phyloP scores from a whole-genome alignment of 2,329 filamentous ascomycete species.

The Colletotrichum melonis region DNA sequence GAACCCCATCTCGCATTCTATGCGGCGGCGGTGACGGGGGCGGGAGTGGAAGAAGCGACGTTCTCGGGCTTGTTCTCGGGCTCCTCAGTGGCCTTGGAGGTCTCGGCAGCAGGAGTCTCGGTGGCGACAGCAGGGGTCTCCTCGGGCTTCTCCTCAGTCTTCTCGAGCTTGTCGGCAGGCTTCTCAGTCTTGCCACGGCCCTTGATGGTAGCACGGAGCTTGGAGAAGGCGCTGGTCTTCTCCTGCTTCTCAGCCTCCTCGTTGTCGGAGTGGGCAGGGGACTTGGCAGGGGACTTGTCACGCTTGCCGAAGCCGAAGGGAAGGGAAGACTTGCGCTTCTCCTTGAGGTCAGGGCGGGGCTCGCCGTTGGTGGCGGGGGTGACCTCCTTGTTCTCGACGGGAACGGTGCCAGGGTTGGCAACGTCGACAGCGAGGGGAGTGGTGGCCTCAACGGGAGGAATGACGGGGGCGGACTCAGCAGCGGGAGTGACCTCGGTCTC shows the following conservation, averaged over 20 bases:
- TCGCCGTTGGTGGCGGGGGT: conserved; percentile 61
- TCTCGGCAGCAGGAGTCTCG: conserved; percentile 41
- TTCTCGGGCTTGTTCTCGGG: conserved; percentile 55
- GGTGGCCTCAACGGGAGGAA: conserved; percentile 68
- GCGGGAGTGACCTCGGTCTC: conserved; percentile 53
- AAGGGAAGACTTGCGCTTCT: conserved; percentile 85
- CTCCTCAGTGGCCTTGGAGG: conserved; percentile 48
- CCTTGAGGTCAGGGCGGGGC: conserved; percentile 74
- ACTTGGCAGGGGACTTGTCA: conserved; percentile 58
- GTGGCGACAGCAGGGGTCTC: conserved; percentile 44
- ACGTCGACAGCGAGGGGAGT: conserved; percentile 68
- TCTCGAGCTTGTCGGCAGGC: conserved; percentile 45
- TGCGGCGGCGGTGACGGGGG: conserved; percentile 61
- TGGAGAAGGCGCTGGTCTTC: conserved; percentile 68
- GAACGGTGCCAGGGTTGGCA: conserved; percentile 57
- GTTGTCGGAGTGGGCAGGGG: conserved; percentile 58
- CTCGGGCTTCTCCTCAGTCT: conserved; percentile 39
- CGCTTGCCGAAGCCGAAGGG: conserved; percentile 80
- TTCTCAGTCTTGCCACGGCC: conserved; percentile 54
- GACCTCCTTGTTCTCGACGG: conserved; percentile 58
- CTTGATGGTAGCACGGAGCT: conserved; percentile 69
- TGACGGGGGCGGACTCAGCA: conserved; percentile 67
- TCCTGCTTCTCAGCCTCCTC: conserved; percentile 71
- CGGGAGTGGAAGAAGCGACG: conserved; percentile 54
- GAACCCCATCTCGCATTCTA: conserved; percentile 47